Conservation (phyloP, 306 rosid species). For the Prunus dulcis region DNA sequence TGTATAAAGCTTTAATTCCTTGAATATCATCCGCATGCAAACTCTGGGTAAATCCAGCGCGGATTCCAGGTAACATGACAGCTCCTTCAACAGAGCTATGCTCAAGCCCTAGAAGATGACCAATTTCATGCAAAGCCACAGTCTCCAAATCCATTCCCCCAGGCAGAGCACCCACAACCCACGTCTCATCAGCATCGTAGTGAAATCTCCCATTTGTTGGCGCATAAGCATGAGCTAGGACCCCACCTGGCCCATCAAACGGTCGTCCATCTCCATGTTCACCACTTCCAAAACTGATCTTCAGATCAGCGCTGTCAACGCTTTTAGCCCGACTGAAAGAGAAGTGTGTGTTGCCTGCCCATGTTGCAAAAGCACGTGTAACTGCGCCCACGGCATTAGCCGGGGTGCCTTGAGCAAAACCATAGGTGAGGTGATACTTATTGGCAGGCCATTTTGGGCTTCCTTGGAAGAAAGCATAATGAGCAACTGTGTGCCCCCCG, state of each 20-base stretch:
- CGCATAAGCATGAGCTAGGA: constrained; percentile 22
- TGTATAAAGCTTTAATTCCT: constrained; percentile 33
- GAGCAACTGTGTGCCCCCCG: not conserved
- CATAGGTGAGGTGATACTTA: constrained; percentile 18
- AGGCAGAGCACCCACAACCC: constrained; percentile 5
- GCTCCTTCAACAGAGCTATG: constrained; percentile 30
- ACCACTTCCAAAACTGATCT: constrained; percentile 8
- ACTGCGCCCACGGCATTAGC: not conserved
- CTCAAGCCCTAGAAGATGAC: constrained; percentile 31
- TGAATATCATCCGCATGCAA: constrained; percentile 33
- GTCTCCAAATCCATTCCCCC: constrained; percentile 24
- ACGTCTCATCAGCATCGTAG: constrained; percentile 25
- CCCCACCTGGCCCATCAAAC: constrained; percentile 21
- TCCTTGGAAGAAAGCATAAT: constrained; percentile 1
- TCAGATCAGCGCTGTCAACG: not conserved
- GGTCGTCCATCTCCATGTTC: constrained; percentile 27
- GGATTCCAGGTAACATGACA: constrained; percentile 13
- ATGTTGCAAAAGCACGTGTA: constrained; percentile 22
- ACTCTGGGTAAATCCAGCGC: not conserved
- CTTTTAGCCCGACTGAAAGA: not conserved
- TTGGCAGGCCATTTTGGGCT: constrained; percentile 26
- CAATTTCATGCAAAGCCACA: constrained; percentile 37
- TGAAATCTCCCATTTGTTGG: constrained; percentile 33
- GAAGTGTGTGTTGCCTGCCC: constrained; percentile 22
- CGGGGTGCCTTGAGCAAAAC: not conserved